Evolutionary conservation across 2,329 filamentous ascomycete genomes (phyloP).

Genomic region (Fusarium acutatum): DNA sequence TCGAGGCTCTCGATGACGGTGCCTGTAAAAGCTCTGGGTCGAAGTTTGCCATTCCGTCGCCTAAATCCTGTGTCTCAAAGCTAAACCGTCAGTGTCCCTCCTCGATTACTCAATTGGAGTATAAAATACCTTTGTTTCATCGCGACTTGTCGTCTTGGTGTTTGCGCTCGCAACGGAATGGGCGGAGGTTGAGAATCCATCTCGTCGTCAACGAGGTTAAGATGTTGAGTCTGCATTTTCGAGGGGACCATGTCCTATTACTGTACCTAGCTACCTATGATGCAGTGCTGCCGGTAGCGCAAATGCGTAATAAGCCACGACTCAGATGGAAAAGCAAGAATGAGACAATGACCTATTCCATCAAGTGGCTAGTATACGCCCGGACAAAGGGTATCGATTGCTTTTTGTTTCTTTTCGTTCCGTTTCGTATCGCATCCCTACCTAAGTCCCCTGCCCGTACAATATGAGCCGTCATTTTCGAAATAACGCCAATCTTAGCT

Average conservation of each 20-base stretch:
- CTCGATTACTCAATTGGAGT: no score
- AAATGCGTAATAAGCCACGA: neutral
- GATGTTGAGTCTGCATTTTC: slow-evolving; percentile 14
- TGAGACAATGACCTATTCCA: neutral
- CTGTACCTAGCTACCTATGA: neutral
- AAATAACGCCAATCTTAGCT: neutral
- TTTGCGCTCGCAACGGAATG: slow-evolving; percentile 2
- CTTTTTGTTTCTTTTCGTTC: neutral
- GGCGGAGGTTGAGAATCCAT: slow-evolving; percentile 8
- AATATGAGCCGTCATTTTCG: neutral
- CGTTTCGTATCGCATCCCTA: neutral
- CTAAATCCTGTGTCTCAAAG: slow-evolving; percentile 21
- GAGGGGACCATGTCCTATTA: neutral
- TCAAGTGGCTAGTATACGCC: neutral
- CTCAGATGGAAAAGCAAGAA: neutral
- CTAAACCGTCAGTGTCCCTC: neutral
- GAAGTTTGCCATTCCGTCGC: slow-evolving; percentile 15
- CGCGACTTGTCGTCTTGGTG: slow-evolving; percentile 4
- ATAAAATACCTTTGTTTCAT: slow-evolving; percentile 5
- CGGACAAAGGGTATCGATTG: neutral
- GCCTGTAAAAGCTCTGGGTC: slow-evolving; percentile 3
- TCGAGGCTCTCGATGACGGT: slow-evolving; percentile 25
- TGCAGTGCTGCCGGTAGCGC: neutral
- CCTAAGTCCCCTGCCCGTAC: neutral
- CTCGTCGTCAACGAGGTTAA: slow-evolving; percentile 21